phyloP scores from a whole-genome alignment of 1,139 yeast genomes.

The Kazachstania sp. region DNA sequence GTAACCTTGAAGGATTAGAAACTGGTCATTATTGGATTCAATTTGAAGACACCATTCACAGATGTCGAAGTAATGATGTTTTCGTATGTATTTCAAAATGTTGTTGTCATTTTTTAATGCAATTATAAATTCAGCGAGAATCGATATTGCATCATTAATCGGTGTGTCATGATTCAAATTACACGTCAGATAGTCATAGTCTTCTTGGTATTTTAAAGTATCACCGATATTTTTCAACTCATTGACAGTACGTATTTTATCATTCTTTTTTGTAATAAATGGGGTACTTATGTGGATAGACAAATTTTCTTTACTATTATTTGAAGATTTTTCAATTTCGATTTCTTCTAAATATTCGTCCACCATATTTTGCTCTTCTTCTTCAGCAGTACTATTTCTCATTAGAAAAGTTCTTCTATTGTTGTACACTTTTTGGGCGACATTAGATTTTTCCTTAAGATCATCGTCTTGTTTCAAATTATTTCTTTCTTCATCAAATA shows the following conservation, averaged over 20 bases:
- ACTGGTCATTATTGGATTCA: neutral
- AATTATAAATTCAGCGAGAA: constrained; percentile 18
- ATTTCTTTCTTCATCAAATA: neutral
- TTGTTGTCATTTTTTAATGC: constrained; percentile 14
- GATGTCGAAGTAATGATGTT: constrained; percentile 14
- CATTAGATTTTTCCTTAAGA: neutral
- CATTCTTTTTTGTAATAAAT: constrained; percentile 4
- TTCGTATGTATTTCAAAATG: constrained; percentile 15
- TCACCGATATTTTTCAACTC: constrained; percentile 26
- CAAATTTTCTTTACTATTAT: neutral
- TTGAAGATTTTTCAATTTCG: constrained; percentile 3
- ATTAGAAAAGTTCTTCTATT: constrained; percentile 12
- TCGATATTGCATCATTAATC: constrained; percentile 10
- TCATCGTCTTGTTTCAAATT: neutral
- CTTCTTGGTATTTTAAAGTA: constrained; percentile 24
- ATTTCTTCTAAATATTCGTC: constrained; percentile 7
- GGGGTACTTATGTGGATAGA: constrained; percentile 1
- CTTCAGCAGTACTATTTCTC: constrained; percentile 9
- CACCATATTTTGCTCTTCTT: constrained; percentile 3
- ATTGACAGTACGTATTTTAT: constrained; percentile 16
- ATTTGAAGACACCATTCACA: constrained; percentile 17
- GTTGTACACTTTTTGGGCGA: constrained; percentile 8
- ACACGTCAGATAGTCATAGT: constrained; percentile 20
- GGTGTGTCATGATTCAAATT: neutral
- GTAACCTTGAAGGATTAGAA: constrained; percentile 15